These are phyloP conservation scores for Fusarium tuaranense DNA, from an alignment of 2,329 filamentous ascomycete species.

Conservation along the genomic window DNA sequence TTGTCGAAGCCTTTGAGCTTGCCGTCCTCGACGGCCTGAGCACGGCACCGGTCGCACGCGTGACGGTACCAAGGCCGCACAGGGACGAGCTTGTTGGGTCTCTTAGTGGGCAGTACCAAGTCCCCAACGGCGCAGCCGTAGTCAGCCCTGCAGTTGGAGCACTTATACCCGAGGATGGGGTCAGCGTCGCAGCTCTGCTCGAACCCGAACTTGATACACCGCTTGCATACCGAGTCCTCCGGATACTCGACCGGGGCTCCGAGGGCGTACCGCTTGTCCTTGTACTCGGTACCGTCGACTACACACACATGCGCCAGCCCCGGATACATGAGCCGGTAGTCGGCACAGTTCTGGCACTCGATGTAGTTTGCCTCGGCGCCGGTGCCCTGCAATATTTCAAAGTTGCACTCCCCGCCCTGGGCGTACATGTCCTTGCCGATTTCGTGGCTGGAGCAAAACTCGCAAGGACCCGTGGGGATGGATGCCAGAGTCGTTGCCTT, in stretches of 20 bases:
- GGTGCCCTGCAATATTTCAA: conserved; percentile 6
- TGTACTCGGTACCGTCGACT: conserved; percentile 7
- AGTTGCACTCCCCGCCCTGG: neutral
- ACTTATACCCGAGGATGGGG: conserved; percentile 22
- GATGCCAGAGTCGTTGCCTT: neutral
- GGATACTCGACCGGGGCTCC: conserved; percentile 14
- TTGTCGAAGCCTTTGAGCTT: neutral
- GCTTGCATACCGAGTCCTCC: neutral
- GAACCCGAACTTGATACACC: neutral
- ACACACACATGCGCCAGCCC: conserved; percentile 8
- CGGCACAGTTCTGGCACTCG: conserved; percentile 36
- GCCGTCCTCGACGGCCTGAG: neutral
- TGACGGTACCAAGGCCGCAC: conserved; percentile 31
- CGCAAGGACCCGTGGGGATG: conserved; percentile 7
- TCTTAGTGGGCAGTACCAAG: neutral
- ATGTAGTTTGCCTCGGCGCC: neutral
- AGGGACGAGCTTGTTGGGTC: conserved; percentile 13
- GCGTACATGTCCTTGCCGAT: conserved; percentile 5
- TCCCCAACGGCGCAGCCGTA: neutral
- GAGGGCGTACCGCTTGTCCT: conserved; percentile 19
- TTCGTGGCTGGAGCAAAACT: conserved; percentile 28
- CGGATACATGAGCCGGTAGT: conserved; percentile 22
- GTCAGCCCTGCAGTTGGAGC: conserved; percentile 18
- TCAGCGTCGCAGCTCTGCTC: conserved; percentile 29
- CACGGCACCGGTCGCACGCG: conserved; percentile 30